Conservation (phyloP, 768 basidiomycete species). For the Termitomyces sp. region DNA sequence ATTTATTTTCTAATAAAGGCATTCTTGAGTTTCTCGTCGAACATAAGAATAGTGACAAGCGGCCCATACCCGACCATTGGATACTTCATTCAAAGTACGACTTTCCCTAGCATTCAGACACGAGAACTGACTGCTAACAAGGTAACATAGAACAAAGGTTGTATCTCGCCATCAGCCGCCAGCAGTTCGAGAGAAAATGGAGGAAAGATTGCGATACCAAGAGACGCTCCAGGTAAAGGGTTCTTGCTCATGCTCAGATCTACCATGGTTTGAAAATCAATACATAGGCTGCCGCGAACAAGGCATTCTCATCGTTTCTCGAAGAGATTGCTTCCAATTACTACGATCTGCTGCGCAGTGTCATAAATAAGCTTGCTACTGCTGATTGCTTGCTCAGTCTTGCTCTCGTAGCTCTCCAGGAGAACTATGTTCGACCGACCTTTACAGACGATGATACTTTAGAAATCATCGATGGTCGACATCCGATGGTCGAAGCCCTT, state of each 20-base stretch:
- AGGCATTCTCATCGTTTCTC: slow-evolving; percentile 66
- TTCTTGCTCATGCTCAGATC: not conserved
- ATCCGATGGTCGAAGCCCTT: slow-evolving; percentile 88
- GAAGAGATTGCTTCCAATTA: slow-evolving; percentile 60
- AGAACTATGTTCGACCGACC: slow-evolving; percentile 73
- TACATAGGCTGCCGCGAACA: slow-evolving; percentile 50
- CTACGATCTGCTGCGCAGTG: slow-evolving; percentile 69
- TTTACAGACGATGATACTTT: slow-evolving; percentile 65
- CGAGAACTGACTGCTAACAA: not conserved
- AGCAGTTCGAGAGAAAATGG: slow-evolving; percentile 49
- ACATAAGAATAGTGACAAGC: slow-evolving; percentile 53
- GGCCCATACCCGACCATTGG: slow-evolving; percentile 55
- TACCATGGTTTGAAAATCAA: not conserved
- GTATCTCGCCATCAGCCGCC: slow-evolving; percentile 76
- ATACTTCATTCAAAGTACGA: slow-evolving; percentile 57
- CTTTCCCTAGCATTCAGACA: not conserved
- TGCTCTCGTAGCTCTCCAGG: slow-evolving; percentile 70
- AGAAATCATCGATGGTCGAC: slow-evolving; percentile 78
- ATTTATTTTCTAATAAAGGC: not conserved
- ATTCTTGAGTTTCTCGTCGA: slow-evolving; percentile 69
- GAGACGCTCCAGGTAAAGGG: slow-evolving; percentile 54
- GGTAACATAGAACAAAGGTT: slow-evolving; percentile 57
- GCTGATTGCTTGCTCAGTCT: slow-evolving; percentile 88
- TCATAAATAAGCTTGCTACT: slow-evolving; percentile 73
- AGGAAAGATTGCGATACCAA: slow-evolving; percentile 69